Evolutionary conservation across 2,329 filamentous ascomycete species (phyloP).

Genomic region (Talaromyces sp.): DNA sequence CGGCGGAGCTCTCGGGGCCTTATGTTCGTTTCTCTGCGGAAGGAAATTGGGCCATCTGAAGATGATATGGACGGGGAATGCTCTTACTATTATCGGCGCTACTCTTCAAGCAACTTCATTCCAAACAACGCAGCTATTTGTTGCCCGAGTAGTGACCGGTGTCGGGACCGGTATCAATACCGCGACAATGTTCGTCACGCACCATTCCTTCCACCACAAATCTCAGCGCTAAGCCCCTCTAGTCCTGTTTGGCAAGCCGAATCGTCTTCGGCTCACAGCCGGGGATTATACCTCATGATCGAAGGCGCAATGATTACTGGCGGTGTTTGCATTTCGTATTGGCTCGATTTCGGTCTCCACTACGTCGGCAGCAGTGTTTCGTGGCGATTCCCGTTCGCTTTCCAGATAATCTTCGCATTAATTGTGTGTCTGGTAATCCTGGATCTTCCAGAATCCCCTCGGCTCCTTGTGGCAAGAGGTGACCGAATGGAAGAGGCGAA

Average conservation of each 20-base stretch:
- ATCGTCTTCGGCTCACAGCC: too few relatives aligned
- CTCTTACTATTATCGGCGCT: slow-evolving; percentile 29
- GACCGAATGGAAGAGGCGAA: slow-evolving; percentile 11
- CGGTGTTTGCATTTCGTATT: slow-evolving; percentile 41
- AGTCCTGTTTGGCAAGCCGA: too few relatives aligned
- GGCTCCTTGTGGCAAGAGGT: slow-evolving; percentile 13
- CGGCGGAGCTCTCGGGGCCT: too few relatives aligned
- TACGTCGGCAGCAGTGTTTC: slow-evolving; percentile 35
- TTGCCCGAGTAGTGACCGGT: slow-evolving; percentile 52
- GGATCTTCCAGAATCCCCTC: slow-evolving; percentile 18
- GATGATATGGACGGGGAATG: slow-evolving; percentile 19
- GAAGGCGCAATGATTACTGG: slow-evolving; percentile 34
- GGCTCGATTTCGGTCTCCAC: slow-evolving; percentile 46
- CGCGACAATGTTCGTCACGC: slow-evolving; percentile 32
- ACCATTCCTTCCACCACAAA: too few relatives aligned
- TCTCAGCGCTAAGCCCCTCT: too few relatives aligned
- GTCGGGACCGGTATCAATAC: slow-evolving; percentile 46
- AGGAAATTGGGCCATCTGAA: slow-evolving; percentile 12
- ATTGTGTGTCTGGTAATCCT: slow-evolving; percentile 21
- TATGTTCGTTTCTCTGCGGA: slow-evolving; percentile 18
- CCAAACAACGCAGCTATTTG: slow-evolving; percentile 32
- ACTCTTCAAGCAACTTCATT: slow-evolving; percentile 30
- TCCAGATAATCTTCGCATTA: slow-evolving; percentile 28
- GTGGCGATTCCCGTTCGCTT: slow-evolving; percentile 22
- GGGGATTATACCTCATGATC: too few relatives aligned